Evolutionary conservation across 1,139 yeast species (phyloP).

Genomic region (Pichia sp.): DNA sequence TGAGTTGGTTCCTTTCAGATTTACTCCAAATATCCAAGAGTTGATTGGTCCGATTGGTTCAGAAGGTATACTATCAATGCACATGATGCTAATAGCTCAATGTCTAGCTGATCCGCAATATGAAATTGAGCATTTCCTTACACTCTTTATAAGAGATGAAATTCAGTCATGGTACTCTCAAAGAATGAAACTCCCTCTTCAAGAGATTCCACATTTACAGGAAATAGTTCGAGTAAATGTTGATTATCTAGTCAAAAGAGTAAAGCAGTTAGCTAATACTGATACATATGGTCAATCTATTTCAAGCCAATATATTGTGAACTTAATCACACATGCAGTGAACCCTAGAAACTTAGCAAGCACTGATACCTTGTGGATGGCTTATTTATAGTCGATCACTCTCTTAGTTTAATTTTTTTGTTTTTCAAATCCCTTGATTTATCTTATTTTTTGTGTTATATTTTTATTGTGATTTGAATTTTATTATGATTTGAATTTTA

Average conservation of each 20-base stretch:
- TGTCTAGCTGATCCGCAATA: constrained; percentile 88
- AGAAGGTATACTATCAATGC: constrained; percentile 86
- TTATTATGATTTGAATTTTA: too few species aligned
- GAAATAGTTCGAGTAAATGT: constrained; percentile 88
- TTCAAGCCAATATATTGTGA: constrained; percentile 89
- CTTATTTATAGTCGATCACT: constrained; percentile 76
- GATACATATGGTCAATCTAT: constrained; percentile 50
- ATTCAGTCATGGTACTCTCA: constrained; percentile 89
- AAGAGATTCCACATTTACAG: constrained; percentile 64
- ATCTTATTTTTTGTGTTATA: constrained; percentile 1
- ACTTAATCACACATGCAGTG: constrained; percentile 89
- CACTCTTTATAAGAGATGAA: constrained; percentile 91
- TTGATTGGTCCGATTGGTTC: constrained; percentile 87
- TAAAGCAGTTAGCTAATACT: constrained; percentile 66
- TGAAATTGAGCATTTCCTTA: constrained; percentile 79
- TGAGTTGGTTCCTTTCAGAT: constrained; percentile 94
- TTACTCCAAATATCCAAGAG: constrained; percentile 92
- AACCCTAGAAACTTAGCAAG: constrained; percentile 91
- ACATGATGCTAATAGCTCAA: constrained; percentile 77
- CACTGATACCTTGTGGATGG: constrained; percentile 94
- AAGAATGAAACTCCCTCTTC: constrained; percentile 64
- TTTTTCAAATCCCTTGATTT: not conserved
- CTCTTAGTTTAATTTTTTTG: not conserved
- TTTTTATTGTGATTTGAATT: not conserved
- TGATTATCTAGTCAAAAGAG: constrained; percentile 68